phyloP scores from a whole-genome alignment of 2,329 filamentous ascomycete genomes.

The Fusarium nygamai region DNA sequence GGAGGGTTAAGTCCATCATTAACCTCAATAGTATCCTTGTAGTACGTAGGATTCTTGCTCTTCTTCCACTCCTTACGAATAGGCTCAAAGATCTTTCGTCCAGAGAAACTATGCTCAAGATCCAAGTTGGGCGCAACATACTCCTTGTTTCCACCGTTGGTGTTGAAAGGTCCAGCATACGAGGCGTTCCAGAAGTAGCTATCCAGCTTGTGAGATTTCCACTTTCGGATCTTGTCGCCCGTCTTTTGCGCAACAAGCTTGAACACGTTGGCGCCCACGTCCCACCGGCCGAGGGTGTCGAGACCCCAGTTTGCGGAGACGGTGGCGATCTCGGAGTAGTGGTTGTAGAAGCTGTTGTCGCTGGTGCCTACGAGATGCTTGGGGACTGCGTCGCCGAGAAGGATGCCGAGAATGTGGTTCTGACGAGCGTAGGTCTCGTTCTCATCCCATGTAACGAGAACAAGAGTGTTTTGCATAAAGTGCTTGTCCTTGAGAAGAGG shows the following conservation, averaged over 20 bases:
- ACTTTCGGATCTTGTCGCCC: slow-evolving; percentile 60
- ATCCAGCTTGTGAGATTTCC: slow-evolving; percentile 50
- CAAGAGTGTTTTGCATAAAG: slow-evolving; percentile 80
- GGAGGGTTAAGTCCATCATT: slow-evolving; percentile 57
- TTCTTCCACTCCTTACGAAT: slow-evolving; percentile 52
- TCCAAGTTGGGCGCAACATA: slow-evolving; percentile 55
- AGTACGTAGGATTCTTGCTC: slow-evolving; percentile 55
- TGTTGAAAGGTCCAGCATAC: slow-evolving; percentile 62
- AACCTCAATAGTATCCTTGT: slow-evolving; percentile 51
- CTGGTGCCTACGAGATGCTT: slow-evolving; percentile 70
- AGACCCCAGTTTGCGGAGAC: slow-evolving; percentile 76
- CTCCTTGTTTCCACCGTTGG: slow-evolving; percentile 45
- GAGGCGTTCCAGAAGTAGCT: slow-evolving; percentile 62
- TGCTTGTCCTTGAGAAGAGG: slow-evolving; percentile 74
- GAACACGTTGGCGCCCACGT: slow-evolving; percentile 78
- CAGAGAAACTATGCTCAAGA: slow-evolving; percentile 45
- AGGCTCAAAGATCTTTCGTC: slow-evolving; percentile 50
- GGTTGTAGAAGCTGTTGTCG: slow-evolving; percentile 76
- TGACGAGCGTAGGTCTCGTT: slow-evolving; percentile 72
- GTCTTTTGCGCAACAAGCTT: slow-evolving; percentile 68
- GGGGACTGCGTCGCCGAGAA: slow-evolving; percentile 80
- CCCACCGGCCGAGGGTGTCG: slow-evolving; percentile 75
- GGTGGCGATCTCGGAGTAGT: slow-evolving; percentile 76
- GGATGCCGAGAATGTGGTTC: slow-evolving; percentile 76
- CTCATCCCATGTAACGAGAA: slow-evolving; percentile 84